phyloP scores from a whole-genome alignment of 179 eudicot genomes.

The Beta macrorhiza region DNA sequence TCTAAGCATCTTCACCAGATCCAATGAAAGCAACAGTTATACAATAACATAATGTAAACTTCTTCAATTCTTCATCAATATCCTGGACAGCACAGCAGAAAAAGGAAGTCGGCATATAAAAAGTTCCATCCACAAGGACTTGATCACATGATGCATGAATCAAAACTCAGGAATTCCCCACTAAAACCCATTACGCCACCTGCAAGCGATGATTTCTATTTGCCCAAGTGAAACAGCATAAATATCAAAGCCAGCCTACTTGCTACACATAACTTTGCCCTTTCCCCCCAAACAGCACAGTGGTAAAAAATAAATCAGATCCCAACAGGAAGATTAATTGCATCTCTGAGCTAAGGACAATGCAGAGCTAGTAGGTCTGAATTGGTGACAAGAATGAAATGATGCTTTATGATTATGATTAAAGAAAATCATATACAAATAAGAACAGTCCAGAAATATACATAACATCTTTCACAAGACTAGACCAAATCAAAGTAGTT shows the following conservation, averaged over 20 bases:
- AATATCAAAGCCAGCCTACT: not conserved
- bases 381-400: not conserved
- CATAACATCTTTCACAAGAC: not conserved
- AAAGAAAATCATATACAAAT: not conserved
- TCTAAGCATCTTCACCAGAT: slow-evolving; percentile 11
- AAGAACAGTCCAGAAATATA: not conserved
- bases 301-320: not conserved
- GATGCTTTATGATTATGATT: not conserved
- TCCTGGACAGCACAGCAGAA: not conserved
- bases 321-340: not conserved
- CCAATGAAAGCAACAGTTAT: not conserved
- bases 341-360: not conserved
- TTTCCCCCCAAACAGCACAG: not conserved
- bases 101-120: no score
- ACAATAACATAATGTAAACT: not conserved
- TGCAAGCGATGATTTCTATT: no score
- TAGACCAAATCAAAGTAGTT: not conserved
- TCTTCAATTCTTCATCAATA: not conserved
- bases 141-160: no score
- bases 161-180: no score
- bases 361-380: not conserved
- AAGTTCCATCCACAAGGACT: no score
- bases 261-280: not conserved
- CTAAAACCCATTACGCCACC: no score
- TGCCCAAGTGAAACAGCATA: no score